phyloP scores from a whole-genome alignment of 768 basidiomycete species.

The Gyrodon lividus region DNA sequence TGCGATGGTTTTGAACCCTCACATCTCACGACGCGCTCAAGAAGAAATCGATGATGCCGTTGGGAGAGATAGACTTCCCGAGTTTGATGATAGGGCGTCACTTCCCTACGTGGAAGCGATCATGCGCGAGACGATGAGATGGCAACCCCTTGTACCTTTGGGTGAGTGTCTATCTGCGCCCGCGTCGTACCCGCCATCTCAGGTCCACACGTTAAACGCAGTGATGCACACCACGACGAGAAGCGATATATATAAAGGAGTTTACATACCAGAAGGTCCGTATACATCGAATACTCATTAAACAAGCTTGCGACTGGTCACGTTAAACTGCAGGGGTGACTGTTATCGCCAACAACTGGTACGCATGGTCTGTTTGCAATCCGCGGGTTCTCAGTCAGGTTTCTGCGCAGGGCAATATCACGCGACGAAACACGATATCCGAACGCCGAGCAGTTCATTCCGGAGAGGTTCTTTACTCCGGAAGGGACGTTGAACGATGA shows the following conservation, averaged over 20 bases:
- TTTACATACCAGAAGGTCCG: slow-evolving; percentile 31
- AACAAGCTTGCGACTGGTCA: too few relatives aligned
- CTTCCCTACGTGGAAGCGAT: slow-evolving; percentile 5
- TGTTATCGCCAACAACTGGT: not conserved
- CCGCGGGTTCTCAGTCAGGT: not conserved
- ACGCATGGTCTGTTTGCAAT: not conserved
- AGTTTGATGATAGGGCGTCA: not conserved
- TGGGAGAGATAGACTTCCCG: not conserved
- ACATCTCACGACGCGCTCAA: not conserved
- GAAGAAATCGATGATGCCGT: not conserved
- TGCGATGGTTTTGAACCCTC: slow-evolving; percentile 3
- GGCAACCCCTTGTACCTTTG: slow-evolving; percentile 1
- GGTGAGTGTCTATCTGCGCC: not conserved
- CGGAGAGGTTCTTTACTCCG: not conserved
- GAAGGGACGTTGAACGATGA: not conserved
- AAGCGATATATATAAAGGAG: slow-evolving; percentile 33
- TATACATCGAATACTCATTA: not conserved
- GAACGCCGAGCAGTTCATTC: not conserved
- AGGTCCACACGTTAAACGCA: not conserved
- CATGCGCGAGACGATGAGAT: slow-evolving; percentile 3
- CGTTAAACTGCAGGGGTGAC: not conserved
- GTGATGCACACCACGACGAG: slow-evolving; percentile 9
- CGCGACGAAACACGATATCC: not conserved
- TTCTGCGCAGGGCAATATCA: slow-evolving; percentile 2
- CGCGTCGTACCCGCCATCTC: not conserved